Evolutionary conservation across 1,284 basidiomycete species (phyloP).

Genomic region (Sutorius eximius): DNA sequence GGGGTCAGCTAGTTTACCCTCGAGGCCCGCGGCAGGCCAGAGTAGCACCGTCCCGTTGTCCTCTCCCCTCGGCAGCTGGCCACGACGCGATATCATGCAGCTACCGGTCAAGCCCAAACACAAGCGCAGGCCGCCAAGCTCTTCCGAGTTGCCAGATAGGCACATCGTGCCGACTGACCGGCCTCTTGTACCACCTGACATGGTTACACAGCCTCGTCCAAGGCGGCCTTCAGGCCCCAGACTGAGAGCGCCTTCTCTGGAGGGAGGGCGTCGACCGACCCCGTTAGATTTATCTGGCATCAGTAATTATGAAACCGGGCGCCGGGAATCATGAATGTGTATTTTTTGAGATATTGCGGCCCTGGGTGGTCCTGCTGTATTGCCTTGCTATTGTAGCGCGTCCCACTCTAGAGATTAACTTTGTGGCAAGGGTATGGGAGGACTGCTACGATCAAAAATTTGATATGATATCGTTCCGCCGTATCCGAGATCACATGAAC

Average conservation of each 20-base stretch:
- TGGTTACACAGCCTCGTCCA: constrained; percentile 29
- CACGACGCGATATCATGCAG: constrained; percentile 47
- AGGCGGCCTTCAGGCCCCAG: constrained; percentile 42
- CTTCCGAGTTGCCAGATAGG: constrained; percentile 24
- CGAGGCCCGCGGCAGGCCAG: constrained; percentile 11
- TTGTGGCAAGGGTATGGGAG: constrained; percentile 25
- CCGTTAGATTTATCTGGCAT: constrained; percentile 36
- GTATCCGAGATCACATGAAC: background rate
- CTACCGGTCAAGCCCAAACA: constrained; percentile 31
- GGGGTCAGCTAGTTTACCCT: constrained; percentile 26
- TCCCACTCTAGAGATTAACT: background rate
- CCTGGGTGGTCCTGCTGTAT: constrained; percentile 18
- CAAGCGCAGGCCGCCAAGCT: constrained; percentile 33
- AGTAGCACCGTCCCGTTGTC: constrained; percentile 34
- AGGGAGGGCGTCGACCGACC: constrained; percentile 30
- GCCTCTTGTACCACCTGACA: constrained; percentile 2
- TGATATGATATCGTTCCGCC: background rate
- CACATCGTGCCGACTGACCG: constrained; percentile 4
- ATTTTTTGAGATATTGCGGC: background rate
- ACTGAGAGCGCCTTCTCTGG: constrained; percentile 25
- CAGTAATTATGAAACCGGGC: constrained; percentile 10
- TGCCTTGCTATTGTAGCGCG: constrained; percentile 16
- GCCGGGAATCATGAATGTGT: background rate
- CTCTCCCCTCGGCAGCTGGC: constrained; percentile 59
- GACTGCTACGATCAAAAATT: constrained; percentile 2